phyloP scores from a whole-genome alignment of 148 eudicot genomes.

The Chenopodium quinoa region DNA sequence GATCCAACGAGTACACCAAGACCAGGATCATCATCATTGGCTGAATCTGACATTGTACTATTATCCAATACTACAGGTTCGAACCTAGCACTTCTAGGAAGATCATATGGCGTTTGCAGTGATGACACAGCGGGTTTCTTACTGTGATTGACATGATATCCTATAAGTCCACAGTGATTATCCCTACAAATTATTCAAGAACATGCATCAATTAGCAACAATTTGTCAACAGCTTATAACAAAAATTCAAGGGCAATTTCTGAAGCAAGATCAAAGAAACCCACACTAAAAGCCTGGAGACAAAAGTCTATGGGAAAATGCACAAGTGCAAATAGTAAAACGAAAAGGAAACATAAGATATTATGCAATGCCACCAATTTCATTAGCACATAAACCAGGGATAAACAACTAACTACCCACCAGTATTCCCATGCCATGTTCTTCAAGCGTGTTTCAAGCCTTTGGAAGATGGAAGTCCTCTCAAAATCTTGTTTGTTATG shows the following conservation, averaged over 20 bases:
- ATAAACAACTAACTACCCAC: constrained; percentile 37
- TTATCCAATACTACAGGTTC: not conserved
- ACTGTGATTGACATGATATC: constrained; percentile 40
- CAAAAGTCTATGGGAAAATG: not conserved
- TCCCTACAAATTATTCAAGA: constrained; percentile 52
- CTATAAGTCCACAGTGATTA: constrained; percentile 74
- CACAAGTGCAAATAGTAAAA: not conserved
- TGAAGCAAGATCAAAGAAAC: not conserved
- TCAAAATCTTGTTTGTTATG: constrained; percentile 93
- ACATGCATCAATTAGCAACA: constrained; percentile 2
- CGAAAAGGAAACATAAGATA: not conserved
- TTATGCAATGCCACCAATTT: not conserved
- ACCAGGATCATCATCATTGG: not conserved
- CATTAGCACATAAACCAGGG: not conserved
- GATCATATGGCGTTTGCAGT: constrained; percentile 24
- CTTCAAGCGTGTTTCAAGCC: constrained; percentile 73
- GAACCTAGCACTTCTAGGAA: constrained; percentile 14
- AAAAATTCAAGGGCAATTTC: not conserved
- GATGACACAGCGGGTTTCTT: constrained; percentile 28
- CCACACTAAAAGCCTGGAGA: not conserved
- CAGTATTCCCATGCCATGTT: constrained; percentile 86
- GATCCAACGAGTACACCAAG: constrained; percentile 17
- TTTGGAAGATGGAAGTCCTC: constrained; percentile 74
- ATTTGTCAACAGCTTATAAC: not conserved
- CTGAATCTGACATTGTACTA: not conserved